Conservation (phyloP, 352 stramenopile genomes). For the Phytophthora nicotianae region DNA sequence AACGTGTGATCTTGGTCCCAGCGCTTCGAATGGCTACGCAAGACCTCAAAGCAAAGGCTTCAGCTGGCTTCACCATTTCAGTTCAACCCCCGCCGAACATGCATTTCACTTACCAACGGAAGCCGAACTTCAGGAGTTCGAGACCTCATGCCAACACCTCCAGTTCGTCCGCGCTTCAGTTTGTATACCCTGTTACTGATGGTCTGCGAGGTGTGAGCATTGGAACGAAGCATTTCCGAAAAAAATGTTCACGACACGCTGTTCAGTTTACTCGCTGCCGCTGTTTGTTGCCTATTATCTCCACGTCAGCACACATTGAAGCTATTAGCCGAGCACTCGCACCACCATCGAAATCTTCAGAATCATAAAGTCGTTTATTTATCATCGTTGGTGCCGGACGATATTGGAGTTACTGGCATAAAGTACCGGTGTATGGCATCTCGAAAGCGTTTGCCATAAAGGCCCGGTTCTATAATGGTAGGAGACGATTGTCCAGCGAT, state of each 20-base stretch:
- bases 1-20: slow-evolving; percentile 40
- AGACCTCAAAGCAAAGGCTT: slow-evolving; percentile 52
- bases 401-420: slow-evolving; percentile 94
- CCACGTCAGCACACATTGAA: slow-evolving; percentile 60
- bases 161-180: slow-evolving; percentile 9
- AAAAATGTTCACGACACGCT: slow-evolving; percentile 63
- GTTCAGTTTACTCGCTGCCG: slow-evolving; percentile 61
- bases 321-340: slow-evolving; percentile 48
- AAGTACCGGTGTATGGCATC: slow-evolving; percentile 97
- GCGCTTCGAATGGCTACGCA: slow-evolving; percentile 56
- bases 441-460: slow-evolving; percentile 96
- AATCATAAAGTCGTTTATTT: slow-evolving; percentile 26
- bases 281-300: slow-evolving; percentile 63
- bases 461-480: slow-evolving; percentile 97
- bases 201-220: slow-evolving; percentile 59
- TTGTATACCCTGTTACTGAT: slow-evolving; percentile 53
- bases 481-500: slow-evolving; percentile 97
- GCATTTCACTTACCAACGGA: slow-evolving; percentile 43
- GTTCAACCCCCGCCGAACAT: slow-evolving; percentile 52
- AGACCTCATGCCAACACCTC: neutral
- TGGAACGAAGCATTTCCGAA: slow-evolving; percentile 54
- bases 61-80: slow-evolving; percentile 43
- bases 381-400: slow-evolving; percentile 50
- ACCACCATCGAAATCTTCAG: slow-evolving; percentile 18
- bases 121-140: neutral